Evolutionary conservation across 2,329 filamentous ascomycete genomes (phyloP).

Genomic region (Trichoderma simmonsii): DNA sequence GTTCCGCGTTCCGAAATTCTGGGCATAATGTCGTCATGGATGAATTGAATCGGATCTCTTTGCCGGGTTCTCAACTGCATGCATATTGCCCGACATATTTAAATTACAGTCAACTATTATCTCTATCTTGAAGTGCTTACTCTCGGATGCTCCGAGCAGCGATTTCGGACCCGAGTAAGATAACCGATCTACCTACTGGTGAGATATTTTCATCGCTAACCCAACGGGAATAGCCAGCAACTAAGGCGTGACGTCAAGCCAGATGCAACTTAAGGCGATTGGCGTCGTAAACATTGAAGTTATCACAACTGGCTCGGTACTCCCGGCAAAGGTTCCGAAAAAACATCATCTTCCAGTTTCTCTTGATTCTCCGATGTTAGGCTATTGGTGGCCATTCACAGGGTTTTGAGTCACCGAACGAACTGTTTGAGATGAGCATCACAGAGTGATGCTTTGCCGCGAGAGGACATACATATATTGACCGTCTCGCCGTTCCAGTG

Average conservation of each 20-base stretch:
- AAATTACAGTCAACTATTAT: background rate
- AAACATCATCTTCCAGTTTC: background rate
- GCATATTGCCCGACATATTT: background rate
- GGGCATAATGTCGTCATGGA: background rate
- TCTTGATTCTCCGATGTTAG: background rate
- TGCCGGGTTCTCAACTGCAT: background rate
- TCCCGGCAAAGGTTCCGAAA: background rate
- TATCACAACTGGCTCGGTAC: background rate
- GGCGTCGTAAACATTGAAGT: background rate
- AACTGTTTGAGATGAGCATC: background rate
- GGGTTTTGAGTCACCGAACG: background rate
- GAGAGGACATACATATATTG: background rate
- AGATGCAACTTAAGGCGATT: no score
- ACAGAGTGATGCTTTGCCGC: background rate
- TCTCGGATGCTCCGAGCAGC: background rate
- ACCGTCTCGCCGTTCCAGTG: background rate
- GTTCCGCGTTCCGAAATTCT: background rate
- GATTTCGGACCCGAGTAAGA: background rate
- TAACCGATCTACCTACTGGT: background rate
- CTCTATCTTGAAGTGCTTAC: background rate
- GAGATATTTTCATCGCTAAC: background rate
- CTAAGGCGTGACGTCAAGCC: background rate
- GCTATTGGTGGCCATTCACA: background rate
- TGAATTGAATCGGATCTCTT: background rate
- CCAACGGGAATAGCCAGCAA: background rate